Evolutionary conservation across 148 eudicot species (phyloP), one percentile per base, ranked within the genome.

Genomic region (Rhododendron ovatum): DNA sequence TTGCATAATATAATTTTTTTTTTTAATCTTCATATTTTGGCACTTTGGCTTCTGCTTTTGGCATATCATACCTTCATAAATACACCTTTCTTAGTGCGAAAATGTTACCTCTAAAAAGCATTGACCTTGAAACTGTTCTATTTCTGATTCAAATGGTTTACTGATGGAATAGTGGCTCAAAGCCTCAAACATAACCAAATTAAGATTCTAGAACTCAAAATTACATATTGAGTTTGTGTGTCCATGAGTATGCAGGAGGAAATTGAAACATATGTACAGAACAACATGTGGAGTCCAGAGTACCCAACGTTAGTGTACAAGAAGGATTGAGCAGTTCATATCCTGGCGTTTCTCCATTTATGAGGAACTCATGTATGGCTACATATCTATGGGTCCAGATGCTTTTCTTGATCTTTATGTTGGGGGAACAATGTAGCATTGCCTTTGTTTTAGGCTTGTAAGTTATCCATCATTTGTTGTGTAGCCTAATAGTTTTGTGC

Each of bases 271-370:
- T 94, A 83, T 74, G 93, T 96, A 67, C 57, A 88, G 91, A 89
- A 94, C 92, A 96, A 94, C 86, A 96, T 95, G 99, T 96, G 99
- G 99, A 88, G 61, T 82, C 99, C 99, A 11, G 95, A 94, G 65
- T 96, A 96, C 91, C 96, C 99, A 30, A 95, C 94, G 15, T 85
- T 95, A 90, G 95, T 96, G 47, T 96, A 93, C 92, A 94, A 86
- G 91, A 81, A 91, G 61, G 93, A 90, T 79, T 95, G 89, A 95
- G n/a, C 10, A 69, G 69, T 22, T 26, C 47, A 67, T 35, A 22
- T 26, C 26, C 48, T 15, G 39, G 30, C 13, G 20, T 35, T 75
- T 73, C 78, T 82, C 22, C 50, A 41, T 41, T 41, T 43, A 35
- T 33, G 48, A 22, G 7, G 28, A 39, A 57, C 75, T 43, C 39